A percentile compares a stretch with the other conserved stretches of the same genome.
Evolutionary conservation across 179 eudicot species (phyloP).

Genomic region (Drosera spatulata): DNA sequence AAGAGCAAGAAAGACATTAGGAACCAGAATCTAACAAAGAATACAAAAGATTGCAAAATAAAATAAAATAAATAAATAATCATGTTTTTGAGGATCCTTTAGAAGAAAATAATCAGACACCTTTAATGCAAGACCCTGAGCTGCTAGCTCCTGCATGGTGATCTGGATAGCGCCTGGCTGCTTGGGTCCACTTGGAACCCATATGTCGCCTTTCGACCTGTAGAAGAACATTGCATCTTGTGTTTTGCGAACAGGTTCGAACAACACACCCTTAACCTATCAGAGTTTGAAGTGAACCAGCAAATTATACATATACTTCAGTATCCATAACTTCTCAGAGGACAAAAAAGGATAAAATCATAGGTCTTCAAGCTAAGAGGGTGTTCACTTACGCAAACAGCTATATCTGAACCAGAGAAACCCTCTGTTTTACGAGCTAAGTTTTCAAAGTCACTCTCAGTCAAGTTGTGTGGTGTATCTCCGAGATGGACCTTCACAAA

Average conservation of each 20-base stretch:
- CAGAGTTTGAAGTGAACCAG: neutral
- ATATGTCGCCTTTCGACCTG: constrained; percentile 41
- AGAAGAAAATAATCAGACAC: neutral
- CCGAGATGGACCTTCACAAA: constrained; percentile 89
- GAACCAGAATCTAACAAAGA: no score
- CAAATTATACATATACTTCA: no score
- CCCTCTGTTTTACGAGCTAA: constrained; percentile 84
- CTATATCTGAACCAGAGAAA: constrained; percentile 89
- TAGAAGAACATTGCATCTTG: constrained; percentile 95
- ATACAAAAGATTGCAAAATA: no score
- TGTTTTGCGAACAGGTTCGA: constrained; percentile 98
- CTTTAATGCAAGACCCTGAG: constrained; percentile 77
- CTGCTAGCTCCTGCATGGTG: constrained; percentile 92
- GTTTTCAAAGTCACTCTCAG: constrained; percentile 78
- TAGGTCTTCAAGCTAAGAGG: no score
- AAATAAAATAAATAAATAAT: no score
- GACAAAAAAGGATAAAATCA: neutral
- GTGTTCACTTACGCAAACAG: constrained; percentile 82
- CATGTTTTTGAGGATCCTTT: no score
- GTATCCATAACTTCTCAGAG: no score
- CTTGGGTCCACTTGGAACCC: constrained; percentile 94
- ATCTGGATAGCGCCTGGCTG: constrained; percentile 77
- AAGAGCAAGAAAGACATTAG: no score
- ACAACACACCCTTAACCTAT: constrained; percentile 83
- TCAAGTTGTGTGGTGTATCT: constrained; percentile 89